Evolutionary conservation across 345 rosid species (phyloP).

Genomic region (Zanthoxylum bungeanum): DNA sequence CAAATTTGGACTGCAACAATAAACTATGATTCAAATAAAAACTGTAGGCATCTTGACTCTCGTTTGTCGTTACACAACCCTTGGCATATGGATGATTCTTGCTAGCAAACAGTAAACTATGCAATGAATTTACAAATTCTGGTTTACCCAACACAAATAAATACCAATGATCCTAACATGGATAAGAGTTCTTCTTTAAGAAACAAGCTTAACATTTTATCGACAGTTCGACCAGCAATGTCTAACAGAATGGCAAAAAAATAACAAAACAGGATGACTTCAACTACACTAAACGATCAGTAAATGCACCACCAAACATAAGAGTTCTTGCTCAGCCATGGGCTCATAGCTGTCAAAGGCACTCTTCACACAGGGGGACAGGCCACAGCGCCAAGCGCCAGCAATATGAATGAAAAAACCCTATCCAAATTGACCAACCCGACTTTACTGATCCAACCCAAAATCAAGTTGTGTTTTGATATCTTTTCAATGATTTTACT

Average conservation of each 20-base stretch:
- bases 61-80: neutral
- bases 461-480: too few relatives aligned
- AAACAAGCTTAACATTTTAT: neutral
- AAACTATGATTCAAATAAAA: neutral
- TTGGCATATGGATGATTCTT: neutral
- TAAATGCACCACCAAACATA: neutral
- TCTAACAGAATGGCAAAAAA: too few relatives aligned
- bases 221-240: neutral
- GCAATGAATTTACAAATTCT: neutral
- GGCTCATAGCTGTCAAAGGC: too few relatives aligned
- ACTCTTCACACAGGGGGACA: too few relatives aligned
- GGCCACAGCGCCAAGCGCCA: too few relatives aligned
- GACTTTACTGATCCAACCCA: too few relatives aligned
- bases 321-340: too few relatives aligned
- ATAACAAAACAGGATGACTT: too few relatives aligned
- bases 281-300: too few relatives aligned
- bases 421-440: too few relatives aligned
- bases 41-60: neutral
- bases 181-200: neutral
- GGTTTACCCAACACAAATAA: neutral
- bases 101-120: neutral
- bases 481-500: too few relatives aligned
- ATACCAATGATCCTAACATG: neutral
- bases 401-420: too few relatives aligned
- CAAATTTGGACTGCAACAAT: neutral